Percentiles rank a stretch among this genome's conserved stretches.
Conservation (phyloP, 1,284 basidiomycete species). For the Puccinia hordei region DNA sequence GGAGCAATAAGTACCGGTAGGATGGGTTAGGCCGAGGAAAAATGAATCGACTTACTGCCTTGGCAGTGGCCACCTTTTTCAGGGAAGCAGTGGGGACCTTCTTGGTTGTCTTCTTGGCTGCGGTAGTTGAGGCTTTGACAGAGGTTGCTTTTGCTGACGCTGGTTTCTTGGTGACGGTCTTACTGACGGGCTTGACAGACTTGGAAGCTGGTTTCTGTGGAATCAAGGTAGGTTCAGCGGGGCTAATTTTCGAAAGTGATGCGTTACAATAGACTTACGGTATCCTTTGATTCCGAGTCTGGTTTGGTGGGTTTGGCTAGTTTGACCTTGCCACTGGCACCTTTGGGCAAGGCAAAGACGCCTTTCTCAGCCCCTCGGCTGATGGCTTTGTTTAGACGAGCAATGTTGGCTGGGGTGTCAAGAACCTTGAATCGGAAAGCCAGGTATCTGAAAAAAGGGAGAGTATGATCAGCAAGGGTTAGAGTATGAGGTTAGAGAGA, state of each 20-base stretch:
- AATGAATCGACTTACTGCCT: constrained; percentile 28
- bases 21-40: not conserved
- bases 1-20: not conserved
- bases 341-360: constrained; percentile 53
- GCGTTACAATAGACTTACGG: constrained; percentile 27
- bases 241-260: not conserved
- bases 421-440: constrained; percentile 48
- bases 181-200: constrained; percentile 36
- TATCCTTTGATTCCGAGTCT: not conserved
- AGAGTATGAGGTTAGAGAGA: not conserved
- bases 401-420: constrained; percentile 45
- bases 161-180: constrained; percentile 22
- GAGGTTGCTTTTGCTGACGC: constrained; percentile 41
- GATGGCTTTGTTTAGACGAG: constrained; percentile 43
- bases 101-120: constrained; percentile 24
- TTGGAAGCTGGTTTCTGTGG: constrained; percentile 39
- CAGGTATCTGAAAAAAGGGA: constrained; percentile 23
- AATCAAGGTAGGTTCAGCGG: not conserved
- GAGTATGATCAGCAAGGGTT: not conserved
- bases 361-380: constrained; percentile 52
- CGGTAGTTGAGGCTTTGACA: not conserved
- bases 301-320: constrained; percentile 26
- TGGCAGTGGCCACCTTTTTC: constrained; percentile 33
- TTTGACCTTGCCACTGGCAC: constrained; percentile 54
- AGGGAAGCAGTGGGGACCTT: not conserved